Evolutionary conservation across 2,329 filamentous ascomycete genomes (phyloP), one percentile per base, ranked within the genome.

Genomic region (Apiospora malaysiana): DNA sequence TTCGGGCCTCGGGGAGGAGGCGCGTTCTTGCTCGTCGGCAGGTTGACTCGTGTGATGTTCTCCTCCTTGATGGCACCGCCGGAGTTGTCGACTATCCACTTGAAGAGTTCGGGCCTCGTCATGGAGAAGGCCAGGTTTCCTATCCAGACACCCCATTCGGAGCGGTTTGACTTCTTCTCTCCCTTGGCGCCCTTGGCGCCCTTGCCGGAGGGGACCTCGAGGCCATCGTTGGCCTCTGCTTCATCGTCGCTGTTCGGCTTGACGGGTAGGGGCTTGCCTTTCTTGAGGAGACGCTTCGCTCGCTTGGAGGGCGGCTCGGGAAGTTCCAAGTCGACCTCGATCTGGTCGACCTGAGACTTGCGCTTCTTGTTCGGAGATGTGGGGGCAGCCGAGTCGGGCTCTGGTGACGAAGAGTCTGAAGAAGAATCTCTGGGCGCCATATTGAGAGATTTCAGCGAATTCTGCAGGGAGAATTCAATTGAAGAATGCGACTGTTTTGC

Each of bases 301-400:
- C 96, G 97, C 82, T 98, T 99, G 45, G 96, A 98, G 0, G 94
- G 94, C 25, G 96, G 96, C 79, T 98, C 95, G 37, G 96, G 96
- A n/a, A 93, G 91, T 74, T 85, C 87, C 73, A 99, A 84, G 80
- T 99, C 94, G 79, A 99, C 94, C 81, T 97, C 94, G 78, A 99
- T 92, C 77, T 95, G 93, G 66, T 91, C 88, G 70, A 88, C 81
- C 70, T 86, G 83, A 68, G 90, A 84, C 82, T 95, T 96, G 81
- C 93, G 92, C 84, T 97, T 94, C 79, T 88, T 92, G 70, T 84
- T 83, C 32, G 67, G 67, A 2, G 67, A 68, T 23, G 67, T 42
- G 25, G 68, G 51, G 47, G 49, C 59, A 23, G 14, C 16, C 32
- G 51, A 21, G 51, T 65, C 25, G 7, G 67, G 65, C 65, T 43